phyloP scores from a whole-genome alignment of 2,329 filamentous ascomycete species.

The Apiospora hydei region DNA sequence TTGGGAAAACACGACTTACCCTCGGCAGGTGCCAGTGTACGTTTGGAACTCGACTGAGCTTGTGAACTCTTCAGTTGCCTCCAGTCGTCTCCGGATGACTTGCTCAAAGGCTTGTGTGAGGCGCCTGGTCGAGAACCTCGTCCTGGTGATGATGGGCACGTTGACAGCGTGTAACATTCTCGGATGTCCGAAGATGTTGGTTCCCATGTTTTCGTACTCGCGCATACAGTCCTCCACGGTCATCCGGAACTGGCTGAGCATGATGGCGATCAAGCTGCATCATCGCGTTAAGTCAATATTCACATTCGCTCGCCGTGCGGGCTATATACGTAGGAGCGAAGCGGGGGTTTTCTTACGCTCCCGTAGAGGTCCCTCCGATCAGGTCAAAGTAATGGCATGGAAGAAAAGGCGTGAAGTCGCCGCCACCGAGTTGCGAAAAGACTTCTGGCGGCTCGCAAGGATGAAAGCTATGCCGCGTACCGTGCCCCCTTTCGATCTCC shows the following conservation, averaged over 20 bases:
- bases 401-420: conserved; percentile 27
- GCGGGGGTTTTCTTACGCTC: conserved; percentile 25
- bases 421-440: not conserved
- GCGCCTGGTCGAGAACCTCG: conserved; percentile 26
- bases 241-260: conserved; percentile 31
- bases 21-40: conserved; percentile 28
- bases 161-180: conserved; percentile 27
- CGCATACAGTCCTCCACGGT: conserved; percentile 31
- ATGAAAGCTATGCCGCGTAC: not conserved
- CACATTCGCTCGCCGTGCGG: not conserved
- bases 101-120: conserved; percentile 26
- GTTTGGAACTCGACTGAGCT: conserved; percentile 25
- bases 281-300: not conserved
- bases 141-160: not conserved
- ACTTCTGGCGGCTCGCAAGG: not conserved
- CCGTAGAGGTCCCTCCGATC: conserved; percentile 30
- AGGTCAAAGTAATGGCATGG: conserved; percentile 33
- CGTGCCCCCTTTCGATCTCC: not conserved
- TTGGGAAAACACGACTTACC: conserved; percentile 25
- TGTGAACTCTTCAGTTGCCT: conserved; percentile 19
- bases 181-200: conserved; percentile 27
- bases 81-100: conserved; percentile 27
- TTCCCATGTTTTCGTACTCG: conserved; percentile 29
- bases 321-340: no score
- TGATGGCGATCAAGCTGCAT: conserved; percentile 30